phyloP scores from a whole-genome alignment of 2,329 filamentous ascomycete genomes.

The Atkinsonella texensis region DNA sequence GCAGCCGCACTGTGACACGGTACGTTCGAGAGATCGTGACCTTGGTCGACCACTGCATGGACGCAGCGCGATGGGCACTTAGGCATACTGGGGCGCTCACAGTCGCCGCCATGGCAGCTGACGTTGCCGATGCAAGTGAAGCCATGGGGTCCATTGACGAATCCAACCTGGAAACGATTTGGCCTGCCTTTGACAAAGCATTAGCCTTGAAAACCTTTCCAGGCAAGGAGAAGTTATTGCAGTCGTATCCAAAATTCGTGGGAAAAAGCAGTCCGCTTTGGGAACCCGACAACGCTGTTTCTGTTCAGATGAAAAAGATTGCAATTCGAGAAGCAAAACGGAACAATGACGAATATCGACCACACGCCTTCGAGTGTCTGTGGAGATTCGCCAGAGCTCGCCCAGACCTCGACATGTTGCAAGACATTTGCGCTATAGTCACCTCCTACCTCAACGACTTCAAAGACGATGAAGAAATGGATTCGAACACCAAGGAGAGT shows the following conservation, averaged over 20 bases:
- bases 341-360: constrained; percentile 75
- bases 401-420: constrained; percentile 57
- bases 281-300: constrained; percentile 37
- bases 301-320: constrained; percentile 65
- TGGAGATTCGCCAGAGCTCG: constrained; percentile 60
- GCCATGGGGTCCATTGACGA: constrained; percentile 47
- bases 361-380: constrained; percentile 59
- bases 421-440: constrained; percentile 53
- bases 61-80: constrained; percentile 76
- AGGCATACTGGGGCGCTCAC: constrained; percentile 81
- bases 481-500: constrained; percentile 45
- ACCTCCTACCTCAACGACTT: constrained; percentile 48
- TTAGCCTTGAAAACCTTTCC: constrained; percentile 83
- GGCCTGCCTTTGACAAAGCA: constrained; percentile 74
- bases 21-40: constrained; percentile 73
- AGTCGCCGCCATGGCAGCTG: constrained; percentile 59
- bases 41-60: constrained; percentile 56
- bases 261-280: constrained; percentile 49
- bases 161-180: constrained; percentile 51
- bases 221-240: constrained; percentile 76
- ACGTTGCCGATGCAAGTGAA: constrained; percentile 48
- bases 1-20: constrained; percentile 65
- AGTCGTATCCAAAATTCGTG: constrained; percentile 68
- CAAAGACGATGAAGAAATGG: constrained; percentile 52
- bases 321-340: constrained; percentile 78